Evolutionary conservation across 345 rosid species (phyloP).

Genomic region (Eucalyptus victrix): DNA sequence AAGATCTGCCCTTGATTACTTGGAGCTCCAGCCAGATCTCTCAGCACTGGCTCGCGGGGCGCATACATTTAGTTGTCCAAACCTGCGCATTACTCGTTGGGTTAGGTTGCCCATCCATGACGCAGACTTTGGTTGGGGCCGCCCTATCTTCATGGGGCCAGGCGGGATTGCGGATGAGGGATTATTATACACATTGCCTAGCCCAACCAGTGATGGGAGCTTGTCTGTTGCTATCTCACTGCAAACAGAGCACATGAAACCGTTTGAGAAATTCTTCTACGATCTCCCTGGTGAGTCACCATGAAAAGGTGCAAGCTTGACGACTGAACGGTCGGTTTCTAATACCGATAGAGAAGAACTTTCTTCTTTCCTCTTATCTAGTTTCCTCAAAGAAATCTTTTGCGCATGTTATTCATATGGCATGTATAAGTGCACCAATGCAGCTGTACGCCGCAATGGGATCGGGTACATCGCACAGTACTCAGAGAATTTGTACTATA

Average conservation of each 20-base stretch:
- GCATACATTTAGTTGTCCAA: slow-evolving; percentile 74
- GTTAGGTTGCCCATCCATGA: slow-evolving; percentile 75
- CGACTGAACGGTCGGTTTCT: not conserved
- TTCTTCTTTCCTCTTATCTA: not conserved
- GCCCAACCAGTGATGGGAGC: slow-evolving; percentile 68
- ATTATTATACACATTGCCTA: slow-evolving; percentile 59
- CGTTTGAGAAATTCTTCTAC: slow-evolving; percentile 46
- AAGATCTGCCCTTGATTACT: slow-evolving; percentile 84
- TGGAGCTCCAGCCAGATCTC: slow-evolving; percentile 79
- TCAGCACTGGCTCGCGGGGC: slow-evolving; percentile 71
- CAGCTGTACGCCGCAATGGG: not conserved
- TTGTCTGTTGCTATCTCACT: slow-evolving; percentile 67
- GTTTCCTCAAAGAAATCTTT: not conserved
- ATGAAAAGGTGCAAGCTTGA: not conserved
- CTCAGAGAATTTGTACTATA: not conserved
- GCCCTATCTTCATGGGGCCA: slow-evolving; percentile 89
- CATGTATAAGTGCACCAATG: not conserved
- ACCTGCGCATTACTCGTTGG: slow-evolving; percentile 79
- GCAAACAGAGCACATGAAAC: slow-evolving; percentile 69
- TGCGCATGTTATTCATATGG: not conserved
- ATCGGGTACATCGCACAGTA: too few relatives aligned
- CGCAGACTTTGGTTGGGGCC: slow-evolving; percentile 94
- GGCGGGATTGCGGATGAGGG: slow-evolving; percentile 87
- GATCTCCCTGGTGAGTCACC: not conserved
- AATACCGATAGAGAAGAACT: not conserved